Evolutionary conservation across 2,329 filamentous ascomycete species (phyloP), one percentile per base, ranked within the genome.

Genomic region (Fusarium globosum): DNA sequence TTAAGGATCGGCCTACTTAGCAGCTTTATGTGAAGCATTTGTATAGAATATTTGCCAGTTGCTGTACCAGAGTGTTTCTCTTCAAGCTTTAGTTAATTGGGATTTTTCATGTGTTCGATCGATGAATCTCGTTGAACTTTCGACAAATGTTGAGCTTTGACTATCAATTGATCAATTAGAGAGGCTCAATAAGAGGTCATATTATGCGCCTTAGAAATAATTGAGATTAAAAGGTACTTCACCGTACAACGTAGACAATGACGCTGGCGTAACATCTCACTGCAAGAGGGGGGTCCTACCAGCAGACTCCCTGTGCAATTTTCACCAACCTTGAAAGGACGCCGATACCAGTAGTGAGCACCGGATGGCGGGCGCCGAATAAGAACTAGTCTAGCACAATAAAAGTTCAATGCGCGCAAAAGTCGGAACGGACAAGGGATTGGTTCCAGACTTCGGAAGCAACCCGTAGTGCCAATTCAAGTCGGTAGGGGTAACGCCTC

Each of bases 181-280:
- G 21, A 35, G 16, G 30, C 7, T 12, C 15, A 23, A 23, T 18
- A 35, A 35, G 6, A 35, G 3, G 2, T 10, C 28, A 18, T 18
- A 35, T 12, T 14, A 23, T 20, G 10, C 5, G 8, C 8, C 30
- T 33, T 1, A 21, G 3, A 30, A 1, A 16, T 0, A 30, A 53
- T 38, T 0, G 18, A 28, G 3, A 26, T 3, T 6, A 21, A 4
- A 21, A 16, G 4, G 0, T 1, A 3, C 1, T 1, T 12, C 16
- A 28, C 18, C n/a, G 3, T 21, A 12, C 9, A 21, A 21, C 3
- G 3, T 9, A 28, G 13, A 15, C 18, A 4, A 28, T 53, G 6
- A 21, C 7, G 13, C 6, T 28, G 13, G n/a, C n/a, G 18, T 1
- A 20, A 26, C 3, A 35, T 18, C 7, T 26, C 7, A 4, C 15